Evolutionary conservation across 331 rosid species (phyloP), one percentile per base, ranked within the genome.

Genomic region (Spiraea crenata): DNA sequence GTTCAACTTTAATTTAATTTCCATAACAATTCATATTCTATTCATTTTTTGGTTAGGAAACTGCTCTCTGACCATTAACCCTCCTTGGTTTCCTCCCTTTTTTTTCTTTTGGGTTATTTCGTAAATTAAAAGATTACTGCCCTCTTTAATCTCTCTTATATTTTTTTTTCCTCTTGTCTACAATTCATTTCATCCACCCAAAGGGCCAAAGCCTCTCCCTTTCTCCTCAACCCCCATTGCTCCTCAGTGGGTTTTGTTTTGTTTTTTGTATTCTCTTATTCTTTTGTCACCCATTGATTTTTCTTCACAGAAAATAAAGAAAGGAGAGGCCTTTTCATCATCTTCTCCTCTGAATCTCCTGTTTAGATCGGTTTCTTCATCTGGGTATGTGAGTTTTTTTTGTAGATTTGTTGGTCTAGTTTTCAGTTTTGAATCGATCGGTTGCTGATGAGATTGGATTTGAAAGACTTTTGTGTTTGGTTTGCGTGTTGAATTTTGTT

Each of bases 71-170:
- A 25, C 81, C 65, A 67, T 55, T 50, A 19, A 25, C 69, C 69
- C 77, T 67, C 75, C 71, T 49, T 78, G 45, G 20, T 7, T 51
- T 66, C 41, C 52, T 66, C 58, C 62, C 61, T 61, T 16, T 49
- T 69, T 74, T 49, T 69, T 74, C 65, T 74, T 54, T 15, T 73
- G 85, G 88, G 90, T 65, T 79, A 80, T 86, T 87, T 79, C 70
- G 82, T 82, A 83, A 83, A 82, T 82, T 79, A 79, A 83, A 25
- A 84, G 75, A 80, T 83, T 77, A 81, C 84, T 62, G 78, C 54
- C 82, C 87, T 48, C 90, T 82, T 81, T 82, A 82, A 85, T 83
- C 87, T 76, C 85, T 74, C 75, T 60, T 19, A 63, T 62, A 41
- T 61, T 69, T 57, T 58, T 44, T 61, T 41, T 70, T 59, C 63